Evolutionary conservation across 305 asterid genomes (phyloP).

Genomic region (Rubia peregrina): DNA sequence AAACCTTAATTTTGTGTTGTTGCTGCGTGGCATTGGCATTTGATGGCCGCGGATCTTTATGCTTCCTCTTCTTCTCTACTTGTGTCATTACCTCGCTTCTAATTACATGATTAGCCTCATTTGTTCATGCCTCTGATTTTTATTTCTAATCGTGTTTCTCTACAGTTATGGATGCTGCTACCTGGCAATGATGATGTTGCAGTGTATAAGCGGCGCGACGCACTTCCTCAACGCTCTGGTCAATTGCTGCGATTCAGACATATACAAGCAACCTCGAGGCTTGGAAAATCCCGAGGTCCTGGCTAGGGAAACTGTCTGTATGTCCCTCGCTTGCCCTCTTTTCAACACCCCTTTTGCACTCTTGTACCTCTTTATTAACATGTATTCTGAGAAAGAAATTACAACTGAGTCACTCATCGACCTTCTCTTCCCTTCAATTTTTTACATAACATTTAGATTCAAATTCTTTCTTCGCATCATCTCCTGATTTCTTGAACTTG

Average conservation of each 20-base stretch:
- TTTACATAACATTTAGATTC: neutral
- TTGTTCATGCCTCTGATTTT: too few species aligned
- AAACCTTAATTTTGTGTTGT: neutral
- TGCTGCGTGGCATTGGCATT: too few species aligned
- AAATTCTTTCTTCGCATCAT: neutral
- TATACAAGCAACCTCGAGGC: slow-evolving; percentile 58
- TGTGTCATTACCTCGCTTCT: too few species aligned
- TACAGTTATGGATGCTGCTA: slow-evolving; percentile 42
- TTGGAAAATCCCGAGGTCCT: slow-evolving; percentile 71
- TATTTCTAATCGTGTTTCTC: neutral
- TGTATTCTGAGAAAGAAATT: neutral
- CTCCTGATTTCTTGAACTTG: neutral
- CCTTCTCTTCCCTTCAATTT: neutral
- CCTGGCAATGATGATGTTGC: slow-evolving; percentile 60
- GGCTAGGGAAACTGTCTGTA: slow-evolving; percentile 84
- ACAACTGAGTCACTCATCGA: neutral
- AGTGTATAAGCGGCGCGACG: slow-evolving; percentile 61
- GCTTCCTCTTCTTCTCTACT: too few species aligned
- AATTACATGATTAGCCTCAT: too few species aligned
- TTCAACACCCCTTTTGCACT: neutral
- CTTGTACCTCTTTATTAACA: neutral
- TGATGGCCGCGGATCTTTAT: neutral
- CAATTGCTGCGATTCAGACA: slow-evolving; percentile 63
- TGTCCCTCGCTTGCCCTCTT: slow-evolving; percentile 21
- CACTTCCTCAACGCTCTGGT: slow-evolving; percentile 48